Evolutionary conservation across 257 asterid species (phyloP), one percentile per base, ranked within the genome.

Genomic region (Solanum lignicaule): DNA sequence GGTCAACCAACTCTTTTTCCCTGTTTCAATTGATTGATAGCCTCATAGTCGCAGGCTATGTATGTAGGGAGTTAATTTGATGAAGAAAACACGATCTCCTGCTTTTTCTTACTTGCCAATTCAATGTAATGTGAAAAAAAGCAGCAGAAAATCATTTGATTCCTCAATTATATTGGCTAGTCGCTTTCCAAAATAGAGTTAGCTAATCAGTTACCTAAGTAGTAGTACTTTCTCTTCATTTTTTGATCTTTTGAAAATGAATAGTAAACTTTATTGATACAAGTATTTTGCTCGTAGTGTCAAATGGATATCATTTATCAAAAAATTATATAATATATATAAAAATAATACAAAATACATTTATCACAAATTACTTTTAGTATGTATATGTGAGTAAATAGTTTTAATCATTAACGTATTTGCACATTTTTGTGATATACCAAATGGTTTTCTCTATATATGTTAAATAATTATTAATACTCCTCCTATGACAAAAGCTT

Each of bases 141-240:
- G 18, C 79, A 79, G 11, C 27, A 43, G 68, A 5, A 41, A 7
- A 13, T 18, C 35, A 43, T 66, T 74, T 74, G 89, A 32, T 85
- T 89, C 79, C 35, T 88, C 83, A 85, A 32, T 87, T 85, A 35
- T 35, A 73, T 23, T 87, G 86, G 78, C 52, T 33, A 8, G 87
- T 87, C 89, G 62, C 79, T 82, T 86, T 72, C 31, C 6, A 60
- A 81, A 4, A 52, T 25, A 14, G 74, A 74, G 71, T 86, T 65
- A 15, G 60, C 75, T 52, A 62, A n/a, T 62, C 71, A 62, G 6
- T 9, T 23, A 23, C 71, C 71, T 4, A 62, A 60, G 13, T 39
- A 4, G 13, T 60, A 10, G 3, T 62, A 62, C 71, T 62, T 62
- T n/a, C 27, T 62, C 7, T 62, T 62, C 29, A 62, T 58, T 4